Evolutionary conservation across 2,329 filamentous ascomycete species (phyloP).

Genomic region (Fusarium odoratissimum): DNA sequence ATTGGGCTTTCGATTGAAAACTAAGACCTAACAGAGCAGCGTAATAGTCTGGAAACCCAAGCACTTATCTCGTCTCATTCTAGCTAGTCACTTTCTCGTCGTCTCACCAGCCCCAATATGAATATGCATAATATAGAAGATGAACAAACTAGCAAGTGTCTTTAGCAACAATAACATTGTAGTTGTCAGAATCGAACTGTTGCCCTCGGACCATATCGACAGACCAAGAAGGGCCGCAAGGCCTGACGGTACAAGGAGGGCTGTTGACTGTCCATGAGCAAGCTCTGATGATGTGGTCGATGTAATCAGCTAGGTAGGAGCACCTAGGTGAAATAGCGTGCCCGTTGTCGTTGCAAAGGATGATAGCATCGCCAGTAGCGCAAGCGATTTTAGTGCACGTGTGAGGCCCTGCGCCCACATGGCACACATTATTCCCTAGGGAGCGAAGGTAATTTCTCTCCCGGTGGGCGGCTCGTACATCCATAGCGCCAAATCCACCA

Average conservation of each 20-base stretch:
- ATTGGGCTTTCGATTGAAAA: too few species aligned
- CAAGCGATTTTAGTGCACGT: neutral
- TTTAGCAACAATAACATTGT: neutral
- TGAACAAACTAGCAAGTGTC: neutral
- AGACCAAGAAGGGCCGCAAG: neutral
- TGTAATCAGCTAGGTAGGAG: neutral
- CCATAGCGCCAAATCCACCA: neutral
- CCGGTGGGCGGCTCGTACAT: neutral
- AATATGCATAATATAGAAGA: neutral
- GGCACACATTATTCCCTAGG: accelerated
- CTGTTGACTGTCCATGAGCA: neutral
- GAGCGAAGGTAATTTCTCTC: neutral
- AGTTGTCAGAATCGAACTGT: neutral
- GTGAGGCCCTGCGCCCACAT: neutral
- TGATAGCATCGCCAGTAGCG: neutral
- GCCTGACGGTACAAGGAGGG: neutral
- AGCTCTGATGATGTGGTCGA: neutral
- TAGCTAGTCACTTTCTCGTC: too few species aligned
- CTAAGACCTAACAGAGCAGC: too few species aligned
- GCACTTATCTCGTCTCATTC: too few species aligned
- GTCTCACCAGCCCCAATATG: too few species aligned
- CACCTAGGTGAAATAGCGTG: neutral
- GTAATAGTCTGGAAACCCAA: too few species aligned
- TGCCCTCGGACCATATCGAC: neutral
- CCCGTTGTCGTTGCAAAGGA: neutral